Evolutionary conservation across 148 eudicot species (phyloP), one percentile per base, ranked within the genome.

Genomic region (Camellia sinensis): DNA sequence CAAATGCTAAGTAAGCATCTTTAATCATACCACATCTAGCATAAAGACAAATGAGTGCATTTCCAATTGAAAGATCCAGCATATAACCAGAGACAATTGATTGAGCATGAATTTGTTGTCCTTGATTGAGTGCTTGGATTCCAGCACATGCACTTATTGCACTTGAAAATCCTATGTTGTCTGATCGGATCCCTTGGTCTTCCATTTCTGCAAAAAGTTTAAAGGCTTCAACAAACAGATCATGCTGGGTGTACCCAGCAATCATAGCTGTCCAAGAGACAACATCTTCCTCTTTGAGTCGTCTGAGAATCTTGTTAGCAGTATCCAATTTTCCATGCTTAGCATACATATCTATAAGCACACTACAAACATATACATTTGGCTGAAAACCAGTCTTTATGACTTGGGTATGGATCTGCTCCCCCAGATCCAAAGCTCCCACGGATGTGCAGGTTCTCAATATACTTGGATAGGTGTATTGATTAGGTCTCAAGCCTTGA

Each of bases 131-230:
- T 63, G 96, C 92, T 85, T 86, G 93, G 68, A 85, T 90, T 79
- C 98, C 94, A 73, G 92, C 92, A 86, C 96, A 95, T 45, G 98
- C 98, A 84, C 90, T 95, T 68, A 95, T 91, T 45, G 89, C 98
- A 84, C 96, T 89, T 43, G 98, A 86, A 68, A 93, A 85, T 72
- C 96, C 97, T 71, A 95, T 91, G 77, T 90, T 91, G 83, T 95
- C 98, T 41, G 90, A 78, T 78, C 64, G 86, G 78, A 90, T 87
- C 56, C 94, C 93, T 75, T 67, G 74, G 71, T 74, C 77, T 82
- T 84, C 81, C 98, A 95, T 95, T 87, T 92, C 94, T 79, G 81
- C 82, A 82, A 95, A 93, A 48, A 88, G 88, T 79, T 88, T 83
- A 57, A 95, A 88, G 78, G 97, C 97, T 83, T 87, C 88, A 77